These are phyloP conservation scores for Poa annua DNA, from an alignment of 176 grass and related monocot genomes.

Conservation along the genomic window DNA sequence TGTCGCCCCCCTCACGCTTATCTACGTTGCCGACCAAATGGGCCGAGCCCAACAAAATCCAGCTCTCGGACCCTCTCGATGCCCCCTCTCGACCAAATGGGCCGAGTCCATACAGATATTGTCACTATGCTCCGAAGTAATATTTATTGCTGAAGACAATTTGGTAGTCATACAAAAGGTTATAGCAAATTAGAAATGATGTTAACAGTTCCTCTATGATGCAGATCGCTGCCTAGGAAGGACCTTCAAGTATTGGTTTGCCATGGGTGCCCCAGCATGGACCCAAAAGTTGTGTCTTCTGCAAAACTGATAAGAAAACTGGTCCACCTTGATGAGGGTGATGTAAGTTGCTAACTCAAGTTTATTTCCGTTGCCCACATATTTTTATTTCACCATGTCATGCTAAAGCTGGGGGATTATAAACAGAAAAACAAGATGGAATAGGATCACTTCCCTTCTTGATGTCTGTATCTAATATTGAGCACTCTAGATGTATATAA, in stretches of 20 bases:
- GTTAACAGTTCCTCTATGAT: constrained; percentile 39
- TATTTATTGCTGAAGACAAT: not conserved
- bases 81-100: too few relatives aligned
- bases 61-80: too few relatives aligned
- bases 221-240: constrained; percentile 76
- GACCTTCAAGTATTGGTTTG: constrained; percentile 90
- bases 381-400: not conserved
- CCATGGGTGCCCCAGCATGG: constrained; percentile 85
- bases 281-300: constrained; percentile 72
- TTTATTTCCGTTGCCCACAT: constrained; percentile 5
- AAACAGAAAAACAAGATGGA: constrained; percentile 1
- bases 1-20: too few relatives aligned
- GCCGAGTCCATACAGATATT: not conserved
- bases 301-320: constrained; percentile 91
- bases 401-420: not conserved
- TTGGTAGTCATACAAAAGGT: not conserved
- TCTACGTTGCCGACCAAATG: too few relatives aligned
- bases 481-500: not conserved
- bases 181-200: not conserved
- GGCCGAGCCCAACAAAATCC: too few relatives aligned
- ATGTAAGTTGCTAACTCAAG: constrained; percentile 64
- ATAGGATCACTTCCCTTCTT: not conserved
- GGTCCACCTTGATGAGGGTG: constrained; percentile 94
- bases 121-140: not conserved
- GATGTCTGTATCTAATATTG: not conserved